phyloP scores from a whole-genome alignment of 2,329 filamentous ascomycete genomes.

The Epichloe glyceriae region DNA sequence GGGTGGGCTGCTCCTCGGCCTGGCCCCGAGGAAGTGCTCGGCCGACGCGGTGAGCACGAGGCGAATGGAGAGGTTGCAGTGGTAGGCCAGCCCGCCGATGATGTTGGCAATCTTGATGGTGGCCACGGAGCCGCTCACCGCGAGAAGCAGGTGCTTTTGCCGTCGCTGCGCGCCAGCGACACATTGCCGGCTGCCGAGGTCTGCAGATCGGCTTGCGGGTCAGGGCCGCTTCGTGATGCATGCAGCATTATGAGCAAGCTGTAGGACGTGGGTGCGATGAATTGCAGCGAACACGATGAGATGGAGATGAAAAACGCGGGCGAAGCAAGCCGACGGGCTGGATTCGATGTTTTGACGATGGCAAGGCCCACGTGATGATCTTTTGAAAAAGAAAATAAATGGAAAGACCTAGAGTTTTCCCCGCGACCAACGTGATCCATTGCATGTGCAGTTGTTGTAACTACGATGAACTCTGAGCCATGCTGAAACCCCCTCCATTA shows the following conservation, averaged over 20 bases:
- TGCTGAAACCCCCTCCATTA: too few species aligned
- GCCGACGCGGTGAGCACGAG: slow-evolving; percentile 68
- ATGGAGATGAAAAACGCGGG: too few species aligned
- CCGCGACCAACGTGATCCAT: too few species aligned
- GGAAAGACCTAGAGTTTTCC: too few species aligned
- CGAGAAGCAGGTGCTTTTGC: slow-evolving; percentile 30
- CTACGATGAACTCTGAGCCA: too few species aligned
- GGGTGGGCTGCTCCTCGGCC: slow-evolving; percentile 59
- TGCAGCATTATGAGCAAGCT: not conserved
- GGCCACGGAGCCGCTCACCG: slow-evolving; percentile 51
- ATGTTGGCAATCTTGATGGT: slow-evolving; percentile 73
- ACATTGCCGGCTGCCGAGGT: slow-evolving; percentile 19
- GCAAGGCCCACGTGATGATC: too few species aligned
- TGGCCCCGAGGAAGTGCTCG: slow-evolving; percentile 66
- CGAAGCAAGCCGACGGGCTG: too few species aligned
- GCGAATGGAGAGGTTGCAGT: slow-evolving; percentile 59
- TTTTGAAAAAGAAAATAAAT: too few species aligned
- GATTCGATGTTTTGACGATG: too few species aligned
- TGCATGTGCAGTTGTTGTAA: too few species aligned
- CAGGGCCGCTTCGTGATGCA: not conserved
- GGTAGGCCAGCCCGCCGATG: slow-evolving; percentile 40
- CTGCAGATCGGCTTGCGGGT: not conserved
- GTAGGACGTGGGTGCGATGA: too few species aligned
- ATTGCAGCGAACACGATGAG: too few species aligned
- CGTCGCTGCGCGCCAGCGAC: slow-evolving; percentile 21